Conservation (phyloP, 495 filamentous ascomycete species). For the Echria macrotheca region DNA sequence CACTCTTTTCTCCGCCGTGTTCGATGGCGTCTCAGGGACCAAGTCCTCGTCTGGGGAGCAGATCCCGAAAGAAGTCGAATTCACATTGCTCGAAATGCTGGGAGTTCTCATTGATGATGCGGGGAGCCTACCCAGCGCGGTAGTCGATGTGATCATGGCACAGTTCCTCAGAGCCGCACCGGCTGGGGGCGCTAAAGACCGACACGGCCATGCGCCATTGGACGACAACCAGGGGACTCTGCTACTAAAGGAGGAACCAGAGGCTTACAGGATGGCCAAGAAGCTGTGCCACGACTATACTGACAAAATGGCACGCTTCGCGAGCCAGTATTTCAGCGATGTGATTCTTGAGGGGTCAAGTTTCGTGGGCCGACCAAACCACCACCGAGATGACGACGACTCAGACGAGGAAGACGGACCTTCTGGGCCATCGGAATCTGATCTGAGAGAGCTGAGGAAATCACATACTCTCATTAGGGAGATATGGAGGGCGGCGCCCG, state of each 20-base stretch:
- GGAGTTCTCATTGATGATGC: slow-evolving; percentile 84
- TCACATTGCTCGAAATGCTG: slow-evolving; percentile 81
- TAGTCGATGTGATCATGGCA: slow-evolving; percentile 89
- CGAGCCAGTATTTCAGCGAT: slow-evolving; percentile 95
- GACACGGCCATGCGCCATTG: slow-evolving; percentile 32
- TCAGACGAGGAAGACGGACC: slow-evolving; percentile 66
- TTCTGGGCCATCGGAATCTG: slow-evolving; percentile 65
- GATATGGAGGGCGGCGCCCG: slow-evolving; percentile 86
- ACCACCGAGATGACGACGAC: slow-evolving; percentile 51
- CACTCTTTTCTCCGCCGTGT: slow-evolving; percentile 77
- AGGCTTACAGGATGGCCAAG: slow-evolving; percentile 94
- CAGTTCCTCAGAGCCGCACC: slow-evolving; percentile 89
- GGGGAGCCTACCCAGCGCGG: slow-evolving; percentile 67
- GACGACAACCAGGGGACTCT: slow-evolving; percentile 65
- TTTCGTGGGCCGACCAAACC: slow-evolving; percentile 31
- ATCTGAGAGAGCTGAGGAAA: slow-evolving; percentile 80
- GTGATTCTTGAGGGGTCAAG: slow-evolving; percentile 85
- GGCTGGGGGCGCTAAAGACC: slow-evolving; percentile 51
- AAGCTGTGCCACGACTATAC: slow-evolving; percentile 84
- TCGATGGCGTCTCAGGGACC: slow-evolving; percentile 82
- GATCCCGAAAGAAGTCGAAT: slow-evolving; percentile 84
- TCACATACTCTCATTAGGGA: slow-evolving; percentile 86
- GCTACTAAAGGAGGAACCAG: slow-evolving; percentile 74
- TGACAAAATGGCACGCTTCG: slow-evolving; percentile 88
- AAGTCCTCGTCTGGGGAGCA: slow-evolving; percentile 71